Evolutionary conservation across 139 green algal genomes (phyloP).

Genomic region (Tetradesmus obliquus): DNA sequence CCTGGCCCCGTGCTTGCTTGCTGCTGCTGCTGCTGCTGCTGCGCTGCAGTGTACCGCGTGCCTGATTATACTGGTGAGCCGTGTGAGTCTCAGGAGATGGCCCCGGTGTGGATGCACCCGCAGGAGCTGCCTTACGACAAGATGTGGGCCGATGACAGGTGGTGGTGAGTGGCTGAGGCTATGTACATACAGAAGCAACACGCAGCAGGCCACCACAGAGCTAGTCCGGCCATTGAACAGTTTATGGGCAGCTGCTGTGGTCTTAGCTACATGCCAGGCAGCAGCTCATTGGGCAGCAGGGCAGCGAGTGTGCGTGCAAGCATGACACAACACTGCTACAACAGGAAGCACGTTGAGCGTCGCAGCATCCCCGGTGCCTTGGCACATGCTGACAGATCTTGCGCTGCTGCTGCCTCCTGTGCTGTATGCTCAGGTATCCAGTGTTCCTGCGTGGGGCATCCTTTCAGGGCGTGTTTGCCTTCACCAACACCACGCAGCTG

Average conservation of each 20-base stretch:
- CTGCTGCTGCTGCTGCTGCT: not conserved
- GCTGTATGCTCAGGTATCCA: slow-evolving; percentile 53
- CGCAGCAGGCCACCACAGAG: no score
- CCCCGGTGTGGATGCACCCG: slow-evolving; percentile 59
- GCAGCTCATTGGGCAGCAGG: no score
- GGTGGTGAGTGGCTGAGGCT: not conserved
- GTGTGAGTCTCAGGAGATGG: slow-evolving; percentile 72
- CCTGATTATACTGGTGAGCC: slow-evolving; percentile 54
- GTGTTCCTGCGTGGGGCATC: slow-evolving; percentile 51
- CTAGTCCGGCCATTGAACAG: no score
- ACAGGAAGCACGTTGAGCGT: not conserved
- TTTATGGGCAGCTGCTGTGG: no score
- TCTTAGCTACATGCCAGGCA: no score
- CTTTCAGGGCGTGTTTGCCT: slow-evolving; percentile 60
- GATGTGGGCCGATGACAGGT: slow-evolving; percentile 50
- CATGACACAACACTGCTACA: no score
- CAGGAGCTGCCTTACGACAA: slow-evolving; percentile 61
- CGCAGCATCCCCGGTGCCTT: not conserved
- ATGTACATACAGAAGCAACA: no score
- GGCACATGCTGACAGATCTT: not conserved
- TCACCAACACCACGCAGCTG: slow-evolving; percentile 56
- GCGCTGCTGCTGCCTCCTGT: not conserved
- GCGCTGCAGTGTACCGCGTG: slow-evolving; percentile 56
- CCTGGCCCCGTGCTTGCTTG: not conserved
- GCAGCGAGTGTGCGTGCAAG: no score